Percentiles rank a stretch among this genome's conserved stretches.
Evolutionary conservation across 1,139 yeast species (phyloP).

Genomic region (Hemisphaericaspora xylofermentans): DNA sequence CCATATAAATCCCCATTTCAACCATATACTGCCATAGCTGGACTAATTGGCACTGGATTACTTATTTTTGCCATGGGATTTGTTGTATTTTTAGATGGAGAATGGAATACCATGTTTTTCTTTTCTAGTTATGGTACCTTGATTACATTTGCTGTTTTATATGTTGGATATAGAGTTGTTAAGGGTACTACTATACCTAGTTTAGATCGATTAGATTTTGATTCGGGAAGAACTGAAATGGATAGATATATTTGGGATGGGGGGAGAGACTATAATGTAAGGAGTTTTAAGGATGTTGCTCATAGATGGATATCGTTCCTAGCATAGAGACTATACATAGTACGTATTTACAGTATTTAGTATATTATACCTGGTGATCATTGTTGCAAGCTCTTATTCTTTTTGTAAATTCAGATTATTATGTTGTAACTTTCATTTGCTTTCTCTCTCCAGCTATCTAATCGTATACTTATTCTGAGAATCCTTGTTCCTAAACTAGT

Average conservation of each 20-base stretch:
- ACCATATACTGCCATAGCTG: slow-evolving; percentile 71
- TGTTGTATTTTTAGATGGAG: slow-evolving; percentile 57
- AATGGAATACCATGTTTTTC: slow-evolving; percentile 65
- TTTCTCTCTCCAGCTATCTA: too few relatives aligned
- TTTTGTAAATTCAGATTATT: too few relatives aligned
- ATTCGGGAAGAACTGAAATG: slow-evolving; percentile 75
- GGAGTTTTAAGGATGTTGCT: slow-evolving; percentile 36
- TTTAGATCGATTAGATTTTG: slow-evolving; percentile 69
- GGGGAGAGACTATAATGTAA: slow-evolving; percentile 45
- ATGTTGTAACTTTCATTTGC: too few relatives aligned
- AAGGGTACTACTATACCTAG: slow-evolving; percentile 59
- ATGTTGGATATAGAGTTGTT: slow-evolving; percentile 52
- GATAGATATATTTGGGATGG: slow-evolving; percentile 73
- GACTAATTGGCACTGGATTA: slow-evolving; percentile 54
- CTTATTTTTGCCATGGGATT: slow-evolving; percentile 70
- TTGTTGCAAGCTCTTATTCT: too few relatives aligned
- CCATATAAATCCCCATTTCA: slow-evolving; percentile 78
- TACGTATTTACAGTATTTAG: too few relatives aligned
- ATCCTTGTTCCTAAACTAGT: too few relatives aligned
- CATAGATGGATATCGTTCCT: slow-evolving; percentile 36
- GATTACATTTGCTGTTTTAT: slow-evolving; percentile 53
- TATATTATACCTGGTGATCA: too few relatives aligned
- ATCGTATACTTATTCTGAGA: too few relatives aligned
- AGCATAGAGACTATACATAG: slow-evolving; percentile 26
- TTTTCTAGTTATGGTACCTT: slow-evolving; percentile 69